Conservation (phyloP, 208 protist species). For the Jaenimonas drosophilae region DNA sequence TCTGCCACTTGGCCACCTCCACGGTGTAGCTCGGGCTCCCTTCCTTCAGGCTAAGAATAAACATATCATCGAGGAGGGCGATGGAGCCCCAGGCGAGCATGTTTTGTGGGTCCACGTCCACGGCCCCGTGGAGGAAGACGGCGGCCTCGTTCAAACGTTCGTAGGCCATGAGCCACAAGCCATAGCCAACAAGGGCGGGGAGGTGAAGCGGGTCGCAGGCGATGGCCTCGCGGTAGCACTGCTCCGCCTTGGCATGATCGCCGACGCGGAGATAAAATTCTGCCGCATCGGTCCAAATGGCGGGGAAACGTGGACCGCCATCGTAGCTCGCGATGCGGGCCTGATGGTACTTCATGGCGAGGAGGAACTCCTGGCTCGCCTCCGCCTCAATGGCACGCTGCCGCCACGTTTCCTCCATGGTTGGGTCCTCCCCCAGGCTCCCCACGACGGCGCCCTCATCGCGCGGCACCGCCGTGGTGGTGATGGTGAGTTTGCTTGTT, state of each 20-base stretch:
- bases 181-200: constrained; percentile 65
- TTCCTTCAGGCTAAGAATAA: constrained; percentile 28
- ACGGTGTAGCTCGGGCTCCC: constrained; percentile 24
- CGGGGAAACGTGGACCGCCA: constrained; percentile 2
- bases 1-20: constrained; percentile 34
- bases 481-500: too few species aligned
- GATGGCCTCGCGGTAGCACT: constrained; percentile 85
- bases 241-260: constrained; percentile 75
- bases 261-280: constrained; percentile 66
- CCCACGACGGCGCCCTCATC: too few species aligned
- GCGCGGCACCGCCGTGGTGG: too few species aligned
- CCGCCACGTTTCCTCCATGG: constrained; percentile 21
- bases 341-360: constrained; percentile 69
- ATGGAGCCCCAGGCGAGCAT: constrained; percentile 66
- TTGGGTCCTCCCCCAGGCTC: too few species aligned
- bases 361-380: constrained; percentile 34
- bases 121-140: constrained; percentile 77
- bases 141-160: constrained; percentile 73
- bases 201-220: constrained; percentile 44
- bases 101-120: constrained; percentile 30
- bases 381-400: constrained; percentile 80
- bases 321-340: constrained; percentile 40
- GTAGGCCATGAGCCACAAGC: constrained; percentile 66
- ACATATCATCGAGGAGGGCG: constrained; percentile 48
- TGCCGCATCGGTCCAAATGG: constrained; percentile 67